Evolutionary conservation across 495 filamentous ascomycete genomes (phyloP).

Genomic region (Podospora fimiseda): DNA sequence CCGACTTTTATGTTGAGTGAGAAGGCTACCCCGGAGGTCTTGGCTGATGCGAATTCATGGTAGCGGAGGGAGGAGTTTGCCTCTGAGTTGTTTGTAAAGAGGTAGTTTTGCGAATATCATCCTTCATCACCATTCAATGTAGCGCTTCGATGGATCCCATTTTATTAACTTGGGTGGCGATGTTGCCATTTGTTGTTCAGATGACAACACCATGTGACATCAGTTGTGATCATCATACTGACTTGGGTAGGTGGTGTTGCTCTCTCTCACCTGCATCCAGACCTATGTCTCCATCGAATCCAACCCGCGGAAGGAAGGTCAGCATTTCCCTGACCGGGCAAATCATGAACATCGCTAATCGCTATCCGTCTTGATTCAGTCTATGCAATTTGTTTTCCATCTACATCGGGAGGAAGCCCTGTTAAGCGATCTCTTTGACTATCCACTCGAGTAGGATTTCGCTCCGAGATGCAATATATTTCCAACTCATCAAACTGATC

Average conservation of each 20-base stretch:
- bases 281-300: too few relatives aligned
- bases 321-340: background rate
- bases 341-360: background rate
- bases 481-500: too few relatives aligned
- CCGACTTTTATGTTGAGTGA: slow-evolving; percentile 55
- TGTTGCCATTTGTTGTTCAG: background rate
- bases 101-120: background rate
- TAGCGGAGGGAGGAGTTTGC: too few relatives aligned
- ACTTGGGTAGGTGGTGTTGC: too few relatives aligned
- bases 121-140: background rate
- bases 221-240: too few relatives aligned
- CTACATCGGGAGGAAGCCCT: background rate
- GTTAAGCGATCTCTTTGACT: background rate
- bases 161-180: too few relatives aligned
- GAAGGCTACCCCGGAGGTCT: slow-evolving; percentile 51
- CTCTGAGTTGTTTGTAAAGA: too few relatives aligned
- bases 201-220: background rate
- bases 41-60: slow-evolving; percentile 23
- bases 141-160: background rate
- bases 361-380: background rate
- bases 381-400: background rate
- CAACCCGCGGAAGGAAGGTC: too few relatives aligned
- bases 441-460: too few relatives aligned
- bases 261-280: background rate
- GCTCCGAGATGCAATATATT: background rate